A percentile compares a stretch with the other conserved stretches of the same genome.
Conservation (phyloP, 768 basidiomycete genomes). For the Pisolithus marmoratus region DNA sequence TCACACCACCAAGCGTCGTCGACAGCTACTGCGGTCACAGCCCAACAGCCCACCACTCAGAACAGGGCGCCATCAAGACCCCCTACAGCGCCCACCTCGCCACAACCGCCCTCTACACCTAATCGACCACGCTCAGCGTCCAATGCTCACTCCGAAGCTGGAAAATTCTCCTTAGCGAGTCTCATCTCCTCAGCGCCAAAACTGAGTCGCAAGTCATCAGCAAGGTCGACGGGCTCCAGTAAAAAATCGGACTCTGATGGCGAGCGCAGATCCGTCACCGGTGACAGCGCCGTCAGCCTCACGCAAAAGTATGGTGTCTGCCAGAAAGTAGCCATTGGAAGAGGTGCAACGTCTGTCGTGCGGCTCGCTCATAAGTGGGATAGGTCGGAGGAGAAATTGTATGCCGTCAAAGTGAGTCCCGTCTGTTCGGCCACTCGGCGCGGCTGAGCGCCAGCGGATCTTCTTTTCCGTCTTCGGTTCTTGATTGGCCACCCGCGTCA, state of each 20-base stretch:
- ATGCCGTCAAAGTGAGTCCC: constrained; percentile 82
- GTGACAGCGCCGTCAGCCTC: constrained; percentile 51
- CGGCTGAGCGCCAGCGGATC: not conserved
- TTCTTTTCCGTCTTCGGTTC: too few species aligned
- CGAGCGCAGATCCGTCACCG: constrained; percentile 38
- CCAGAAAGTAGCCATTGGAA: constrained; percentile 94
- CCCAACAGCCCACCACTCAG: constrained; percentile 5
- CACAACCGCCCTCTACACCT: constrained; percentile 12
- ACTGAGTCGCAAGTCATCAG: constrained; percentile 63
- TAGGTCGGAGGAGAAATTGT: constrained; percentile 90
- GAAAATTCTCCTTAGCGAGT: constrained; percentile 80
- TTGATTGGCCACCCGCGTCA: too few species aligned
- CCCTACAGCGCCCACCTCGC: constrained; percentile 4
- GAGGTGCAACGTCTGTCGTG: constrained; percentile 97
- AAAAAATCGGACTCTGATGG: constrained; percentile 66
- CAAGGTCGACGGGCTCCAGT: constrained; percentile 59
- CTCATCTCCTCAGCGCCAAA: constrained; percentile 72
- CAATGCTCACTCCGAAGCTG: constrained; percentile 50
- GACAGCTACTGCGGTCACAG: not conserved
- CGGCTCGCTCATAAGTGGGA: constrained; percentile 99
- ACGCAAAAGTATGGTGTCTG: constrained; percentile 95
- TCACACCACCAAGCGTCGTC: not conserved
- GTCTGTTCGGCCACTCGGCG: not conserved
- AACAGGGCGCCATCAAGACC: constrained; percentile 7
- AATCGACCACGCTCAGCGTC: constrained; percentile 34